Evolutionary conservation across 352 stramenopile genomes (phyloP).

Genomic region (Phytopythium vexans): DNA sequence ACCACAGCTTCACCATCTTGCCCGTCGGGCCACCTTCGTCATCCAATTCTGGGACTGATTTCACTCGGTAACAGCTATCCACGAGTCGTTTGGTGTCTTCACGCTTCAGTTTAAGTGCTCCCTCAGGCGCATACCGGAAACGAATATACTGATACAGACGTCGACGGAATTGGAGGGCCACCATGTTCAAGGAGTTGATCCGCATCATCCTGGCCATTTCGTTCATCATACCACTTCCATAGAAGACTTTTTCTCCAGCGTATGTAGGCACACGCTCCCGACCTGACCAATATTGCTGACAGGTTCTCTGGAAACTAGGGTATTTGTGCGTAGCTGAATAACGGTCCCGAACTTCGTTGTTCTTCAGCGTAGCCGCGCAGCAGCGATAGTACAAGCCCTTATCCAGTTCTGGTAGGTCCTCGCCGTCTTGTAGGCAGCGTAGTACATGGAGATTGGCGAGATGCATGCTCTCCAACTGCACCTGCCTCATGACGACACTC

Average conservation of each 20-base stretch:
- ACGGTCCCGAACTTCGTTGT: constrained; percentile 2
- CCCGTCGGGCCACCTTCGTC: constrained; percentile 1
- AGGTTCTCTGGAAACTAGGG: constrained; percentile 2
- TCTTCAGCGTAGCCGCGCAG: constrained; percentile 2
- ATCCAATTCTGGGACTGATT: neutral
- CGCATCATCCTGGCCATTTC: constrained; percentile 1
- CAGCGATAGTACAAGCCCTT: constrained; percentile 12
- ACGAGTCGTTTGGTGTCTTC: neutral
- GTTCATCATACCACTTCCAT: constrained; percentile 1
- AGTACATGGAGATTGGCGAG: constrained; percentile 12
- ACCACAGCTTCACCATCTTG: neutral
- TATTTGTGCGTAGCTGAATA: neutral
- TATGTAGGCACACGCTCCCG: neutral
- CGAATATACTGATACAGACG: constrained; percentile 2
- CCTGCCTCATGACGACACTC: constrained; percentile 9
- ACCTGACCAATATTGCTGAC: constrained; percentile 2
- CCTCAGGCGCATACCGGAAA: neutral
- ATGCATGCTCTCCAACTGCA: constrained; percentile 10
- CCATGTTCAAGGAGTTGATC: constrained; percentile 6
- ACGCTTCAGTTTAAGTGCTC: neutral
- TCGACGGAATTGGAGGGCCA: constrained; percentile 4
- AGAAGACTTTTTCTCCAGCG: neutral
- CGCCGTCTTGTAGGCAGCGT: constrained; percentile 4
- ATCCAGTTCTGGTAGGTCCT: constrained; percentile 5
- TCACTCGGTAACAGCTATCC: constrained; percentile 7